Evolutionary conservation across 352 stramenopile genomes (phyloP), one percentile per base, ranked within the genome.

Genomic region (Phytophthora megakarya): DNA sequence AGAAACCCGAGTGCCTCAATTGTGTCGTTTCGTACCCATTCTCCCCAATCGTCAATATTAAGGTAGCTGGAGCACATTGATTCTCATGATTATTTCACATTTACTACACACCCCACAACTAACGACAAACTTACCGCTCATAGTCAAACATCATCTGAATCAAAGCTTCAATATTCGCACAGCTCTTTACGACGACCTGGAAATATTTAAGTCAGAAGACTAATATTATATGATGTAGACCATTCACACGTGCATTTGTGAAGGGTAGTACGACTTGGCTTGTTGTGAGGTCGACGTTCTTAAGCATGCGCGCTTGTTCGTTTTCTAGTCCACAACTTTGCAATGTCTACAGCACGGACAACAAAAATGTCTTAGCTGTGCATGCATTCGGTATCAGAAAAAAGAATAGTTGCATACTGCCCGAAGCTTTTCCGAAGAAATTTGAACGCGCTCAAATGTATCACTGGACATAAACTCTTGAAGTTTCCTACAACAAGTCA

Each of bases 121-220:
- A 44, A 37, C 6, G 7, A 65, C 13, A 26, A 39, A 40, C 52
- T 16, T 72, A 81, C 77, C 67, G 67, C 46, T 92, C 85, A 38
- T 91, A 93, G 54, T 92, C 82, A 37, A 89, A 92, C 82, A 93
- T 90, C 67, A 80, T 89, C n/a, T 81, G 62, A 3, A 92, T 73
- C 11, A 93, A 62, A 12, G 60, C 54, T 39, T 90, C 78, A 22
- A 93, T 72, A n/a, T 63, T 72, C n/a, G 62, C 61, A 50, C 80
- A 93, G 45, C 79, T 90, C 40, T 89, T 74, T 3, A 75, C 68
- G 23, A 92, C 81, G 15, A 89, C 72, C 80, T 90, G 26, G 1
- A 13, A 50, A 5, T 51, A 65, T 13, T 19, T 16, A 30, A 37
- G 0, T 4, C 16, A 53, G 8, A 45, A 38, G n/a, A 44, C n/a